phyloP scores from a whole-genome alignment of 495 filamentous ascomycete species.

The Podospora appendiculata region DNA sequence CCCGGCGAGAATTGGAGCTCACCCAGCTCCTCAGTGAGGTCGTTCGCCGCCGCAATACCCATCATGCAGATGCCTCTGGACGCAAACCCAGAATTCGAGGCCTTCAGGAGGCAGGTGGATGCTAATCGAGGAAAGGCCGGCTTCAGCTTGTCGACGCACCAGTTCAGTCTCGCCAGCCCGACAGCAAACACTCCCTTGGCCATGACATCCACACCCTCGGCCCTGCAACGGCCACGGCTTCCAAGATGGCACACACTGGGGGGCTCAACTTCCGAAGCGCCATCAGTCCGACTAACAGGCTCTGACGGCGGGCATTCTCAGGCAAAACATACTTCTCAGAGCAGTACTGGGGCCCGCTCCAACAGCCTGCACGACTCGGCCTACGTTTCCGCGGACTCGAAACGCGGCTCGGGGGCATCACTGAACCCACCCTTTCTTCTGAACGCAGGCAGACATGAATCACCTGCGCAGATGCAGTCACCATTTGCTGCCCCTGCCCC shows the following conservation, averaged over 20 bases:
- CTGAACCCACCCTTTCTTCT: slow-evolving; percentile 27
- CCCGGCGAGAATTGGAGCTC: slow-evolving; percentile 66
- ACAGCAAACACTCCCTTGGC: slow-evolving; percentile 11
- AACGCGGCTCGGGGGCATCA: slow-evolving; percentile 37
- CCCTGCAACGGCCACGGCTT: slow-evolving; percentile 27
- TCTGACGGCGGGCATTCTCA: not conserved
- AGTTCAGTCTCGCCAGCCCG: slow-evolving; percentile 28
- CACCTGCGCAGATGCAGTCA: slow-evolving; percentile 27
- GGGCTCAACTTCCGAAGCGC: slow-evolving; percentile 23
- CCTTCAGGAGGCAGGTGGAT: slow-evolving; percentile 63
- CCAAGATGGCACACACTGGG: slow-evolving; percentile 33
- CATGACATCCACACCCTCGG: slow-evolving; percentile 23
- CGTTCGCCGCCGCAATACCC: slow-evolving; percentile 60
- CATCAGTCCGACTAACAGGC: slow-evolving; percentile 10
- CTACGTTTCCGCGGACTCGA: slow-evolving; percentile 39
- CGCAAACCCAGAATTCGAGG: slow-evolving; percentile 69
- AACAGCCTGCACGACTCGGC: slow-evolving; percentile 36
- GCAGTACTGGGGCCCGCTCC: slow-evolving; percentile 20
- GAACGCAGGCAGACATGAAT: slow-evolving; percentile 26
- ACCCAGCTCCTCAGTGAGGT: slow-evolving; percentile 57
- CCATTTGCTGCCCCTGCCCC: slow-evolving; percentile 20
- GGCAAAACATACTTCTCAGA: slow-evolving; percentile 3
- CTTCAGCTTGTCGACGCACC: slow-evolving; percentile 44
- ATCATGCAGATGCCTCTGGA: slow-evolving; percentile 55
- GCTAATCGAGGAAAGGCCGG: slow-evolving; percentile 37